Base-by-base conservation (phyloP, 2,329 filamentous ascomycete genomes). In the Aspergillus sp. region DNA sequence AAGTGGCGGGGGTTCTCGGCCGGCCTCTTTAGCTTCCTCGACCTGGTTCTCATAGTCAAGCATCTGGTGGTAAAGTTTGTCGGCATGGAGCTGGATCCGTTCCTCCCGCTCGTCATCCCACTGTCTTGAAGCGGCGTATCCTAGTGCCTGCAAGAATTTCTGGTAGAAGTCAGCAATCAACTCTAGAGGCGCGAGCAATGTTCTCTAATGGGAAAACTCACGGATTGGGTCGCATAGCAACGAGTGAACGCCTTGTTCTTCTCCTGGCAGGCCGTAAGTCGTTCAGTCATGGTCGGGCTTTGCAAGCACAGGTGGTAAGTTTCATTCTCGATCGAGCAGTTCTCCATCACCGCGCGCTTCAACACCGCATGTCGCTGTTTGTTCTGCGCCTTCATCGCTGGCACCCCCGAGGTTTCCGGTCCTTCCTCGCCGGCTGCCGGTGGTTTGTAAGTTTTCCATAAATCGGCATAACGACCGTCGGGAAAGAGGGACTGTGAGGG, bases 31-130 rank as follows among this genome's bases (percentile, higher is more conserved):
- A 69, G 84, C 74, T 74, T 86, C 82, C 62, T 89, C 85, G n/a
- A 90, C 86, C 61, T 83, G 84, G 19, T 80, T 81, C 75, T 99
- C 93, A 71, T 96, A 91, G 60, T 86, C 83, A 39, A 96, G 75
- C 87, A 98, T 91, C 66, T 89, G 86, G 68, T 93, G 89, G 75
- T 92, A 99, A 41, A 99, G 82, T 62, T 85, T 86, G 77, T 99
- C 95, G 58, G 93, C 93, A 73, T 97, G 93, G 88, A 98, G 91
- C 76, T 98, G 95, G 61, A 99, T 91, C 65, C 89, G 85, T 73
- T 97, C 93, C 67, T 96, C 90, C 51, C 90, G 83, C 30, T 87
- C 82, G 0, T 82, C 77, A 8, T 87, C 79, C 20, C 87, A 84
- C 45, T 89, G 84, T 61, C 85, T 79, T 24, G 85, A 85, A 7